Conservation (phyloP, 148 eudicot genomes). For the Chenopodium quinoa region DNA sequence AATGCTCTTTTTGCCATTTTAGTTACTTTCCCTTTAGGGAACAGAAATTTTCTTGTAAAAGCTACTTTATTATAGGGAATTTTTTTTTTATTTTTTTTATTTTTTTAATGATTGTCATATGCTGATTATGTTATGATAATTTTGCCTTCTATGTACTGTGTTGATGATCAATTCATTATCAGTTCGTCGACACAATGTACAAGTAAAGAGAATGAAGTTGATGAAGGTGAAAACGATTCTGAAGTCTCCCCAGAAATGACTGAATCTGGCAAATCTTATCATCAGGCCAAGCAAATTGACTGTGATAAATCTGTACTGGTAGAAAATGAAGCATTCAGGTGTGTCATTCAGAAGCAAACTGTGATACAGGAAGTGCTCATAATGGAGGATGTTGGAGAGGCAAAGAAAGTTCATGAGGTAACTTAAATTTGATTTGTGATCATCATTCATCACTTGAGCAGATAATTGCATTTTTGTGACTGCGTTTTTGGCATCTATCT, state of each 20-base stretch:
- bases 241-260: not conserved
- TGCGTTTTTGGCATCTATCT: too few species aligned
- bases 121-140: conserved; percentile 4
- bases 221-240: conserved; percentile 1
- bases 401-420: conserved; percentile 26
- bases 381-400: conserved; percentile 14
- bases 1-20: not conserved
- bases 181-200: conserved; percentile 14
- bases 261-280: conserved; percentile 16
- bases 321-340: conserved; percentile 19
- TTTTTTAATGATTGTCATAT: not conserved
- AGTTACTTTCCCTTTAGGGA: not conserved
- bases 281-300: conserved; percentile 15
- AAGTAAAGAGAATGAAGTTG: conserved; percentile 15
- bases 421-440: not conserved
- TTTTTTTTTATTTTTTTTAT: too few species aligned
- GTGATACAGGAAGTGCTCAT: conserved; percentile 23
- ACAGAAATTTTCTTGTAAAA: not conserved
- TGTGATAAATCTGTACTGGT: conserved; percentile 17
- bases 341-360: conserved; percentile 28
- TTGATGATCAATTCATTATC: conserved; percentile 17
- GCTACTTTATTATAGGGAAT: not conserved
- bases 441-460: not conserved
- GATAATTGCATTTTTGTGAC: not conserved
- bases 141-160: conserved; percentile 8